These are phyloP conservation scores for Komagataella ulmi DNA, from an alignment of 805 yeast species.

Conservation along the genomic window DNA sequence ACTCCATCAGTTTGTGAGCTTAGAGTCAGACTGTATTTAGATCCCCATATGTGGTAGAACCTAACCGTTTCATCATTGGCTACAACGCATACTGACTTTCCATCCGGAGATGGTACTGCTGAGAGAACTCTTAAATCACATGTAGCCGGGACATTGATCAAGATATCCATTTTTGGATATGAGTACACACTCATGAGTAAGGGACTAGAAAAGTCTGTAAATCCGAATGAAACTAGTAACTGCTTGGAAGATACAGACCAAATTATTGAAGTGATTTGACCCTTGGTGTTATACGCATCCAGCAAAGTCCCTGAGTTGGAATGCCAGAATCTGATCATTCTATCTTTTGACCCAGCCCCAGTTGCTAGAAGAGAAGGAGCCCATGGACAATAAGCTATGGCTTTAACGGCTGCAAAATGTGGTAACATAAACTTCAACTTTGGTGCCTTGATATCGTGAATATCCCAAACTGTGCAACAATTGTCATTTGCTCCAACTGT, in stretches of 20 bases:
- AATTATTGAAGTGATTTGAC: conserved; percentile 66
- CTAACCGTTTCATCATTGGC: conserved; percentile 69
- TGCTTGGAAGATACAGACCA: conserved; percentile 64
- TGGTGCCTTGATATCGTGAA: conserved; percentile 27
- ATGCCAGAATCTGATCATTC: conserved; percentile 81
- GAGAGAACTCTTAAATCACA: conserved; percentile 47
- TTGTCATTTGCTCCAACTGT: conserved; percentile 86
- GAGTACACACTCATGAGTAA: conserved; percentile 45
- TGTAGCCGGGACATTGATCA: conserved; percentile 34
- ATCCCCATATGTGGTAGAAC: conserved; percentile 62
- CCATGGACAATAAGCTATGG: conserved; percentile 89
- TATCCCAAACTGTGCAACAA: conserved; percentile 66
- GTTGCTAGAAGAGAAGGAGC: conserved; percentile 67
- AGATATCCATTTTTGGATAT: conserved; percentile 47
- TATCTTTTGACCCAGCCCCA: conserved; percentile 82
- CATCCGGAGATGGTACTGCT: conserved; percentile 56
- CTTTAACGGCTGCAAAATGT: conserved; percentile 84
- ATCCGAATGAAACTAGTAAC: conserved; percentile 73
- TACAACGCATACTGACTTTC: conserved; percentile 52
- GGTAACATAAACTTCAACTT: conserved; percentile 31
- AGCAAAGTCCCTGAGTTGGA: conserved; percentile 63
- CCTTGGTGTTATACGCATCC: conserved; percentile 38
- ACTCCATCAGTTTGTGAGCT: conserved; percentile 30
- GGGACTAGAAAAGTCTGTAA: conserved; percentile 40
- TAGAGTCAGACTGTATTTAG: conserved; percentile 17